Base-by-base conservation (phyloP, 2,329 filamentous ascomycete genomes). In the Fusarium algeriense region DNA sequence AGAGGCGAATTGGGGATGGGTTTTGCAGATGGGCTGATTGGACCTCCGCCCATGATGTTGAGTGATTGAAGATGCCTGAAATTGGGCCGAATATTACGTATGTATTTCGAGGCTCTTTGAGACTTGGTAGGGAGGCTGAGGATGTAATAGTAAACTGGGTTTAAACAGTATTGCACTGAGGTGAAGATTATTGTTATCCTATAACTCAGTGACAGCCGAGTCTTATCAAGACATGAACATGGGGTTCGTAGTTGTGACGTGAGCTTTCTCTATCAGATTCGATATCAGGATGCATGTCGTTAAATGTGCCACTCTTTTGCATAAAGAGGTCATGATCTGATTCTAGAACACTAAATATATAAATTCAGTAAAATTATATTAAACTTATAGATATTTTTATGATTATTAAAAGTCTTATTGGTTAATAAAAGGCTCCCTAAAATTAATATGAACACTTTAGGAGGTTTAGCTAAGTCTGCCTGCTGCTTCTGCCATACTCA, bases 1-100 rank as follows among this genome's bases (percentile, higher is more conserved):
- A 66, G 37, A 40, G 34, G 34, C 10, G 15, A 6, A 0, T 20
- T 13, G 3, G 15, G 34, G 5, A 32, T 14, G 10, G 6, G 17
- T 3, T 38, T 54, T 35, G 49, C 13, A 2, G 49, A 14, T 15
- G 32, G 32, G 6, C 13, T 45, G 9, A 49, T 4, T 17, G 32
- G 26, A 9, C 59, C 49, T 20, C 59, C 44, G 13, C 62, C 59
- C 49, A 57, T 64, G 37, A 17, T 37, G 12, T 30, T 23, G 9
- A 32, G 1, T 5, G 15, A 23, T 4, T 34, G 15, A 35, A 19
- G 7, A 20, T 11, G 15, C 0, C n/a, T 2, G 5, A 12, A 1
- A 14, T 7, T 10, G 7, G 0, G 0, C 2, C 20, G 6, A 17
- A 2, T 34, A 4, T 20, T 20, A 5, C 9, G 14, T 4, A 1